Evolutionary conservation across 495 filamentous ascomycete species (phyloP).

Genomic region (Barbatosphaeria neglecta): DNA sequence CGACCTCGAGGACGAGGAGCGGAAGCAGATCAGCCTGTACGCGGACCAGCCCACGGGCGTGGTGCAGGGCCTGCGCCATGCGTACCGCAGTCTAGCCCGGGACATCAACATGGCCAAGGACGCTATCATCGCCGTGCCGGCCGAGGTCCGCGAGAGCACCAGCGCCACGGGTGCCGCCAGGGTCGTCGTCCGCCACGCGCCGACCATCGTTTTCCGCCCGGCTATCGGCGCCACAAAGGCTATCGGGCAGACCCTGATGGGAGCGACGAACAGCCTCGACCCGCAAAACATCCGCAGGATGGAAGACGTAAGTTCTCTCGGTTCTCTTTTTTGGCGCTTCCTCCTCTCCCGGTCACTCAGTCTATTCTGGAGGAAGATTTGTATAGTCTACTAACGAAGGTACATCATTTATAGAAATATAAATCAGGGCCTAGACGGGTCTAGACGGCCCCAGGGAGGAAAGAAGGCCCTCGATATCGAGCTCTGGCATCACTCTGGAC

Average conservation of each 20-base stretch:
- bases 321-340: not conserved
- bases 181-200: slow-evolving; percentile 70
- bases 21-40: slow-evolving; percentile 73
- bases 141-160: slow-evolving; percentile 76
- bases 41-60: slow-evolving; percentile 87
- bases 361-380: not conserved
- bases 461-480: too few species aligned
- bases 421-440: slow-evolving; percentile 2
- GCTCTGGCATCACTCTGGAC: too few species aligned
- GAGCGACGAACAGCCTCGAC: slow-evolving; percentile 89
- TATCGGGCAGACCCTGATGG: slow-evolving; percentile 77
- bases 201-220: slow-evolving; percentile 82
- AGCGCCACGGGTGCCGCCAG: slow-evolving; percentile 71
- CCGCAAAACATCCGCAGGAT: slow-evolving; percentile 68
- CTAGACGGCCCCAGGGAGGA: too few species aligned
- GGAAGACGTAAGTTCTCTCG: slow-evolving; percentile 57
- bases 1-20: slow-evolving; percentile 49
- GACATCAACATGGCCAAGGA: slow-evolving; percentile 77
- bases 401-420: slow-evolving; percentile 11
- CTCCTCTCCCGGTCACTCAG: not conserved
- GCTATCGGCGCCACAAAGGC: slow-evolving; percentile 86
- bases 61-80: slow-evolving; percentile 71
- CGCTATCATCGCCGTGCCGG: slow-evolving; percentile 89
- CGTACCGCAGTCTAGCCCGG: slow-evolving; percentile 67
- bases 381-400: not conserved